Conservation (phyloP, 768 basidiomycete species). For the Steccherinum ochraceum region DNA sequence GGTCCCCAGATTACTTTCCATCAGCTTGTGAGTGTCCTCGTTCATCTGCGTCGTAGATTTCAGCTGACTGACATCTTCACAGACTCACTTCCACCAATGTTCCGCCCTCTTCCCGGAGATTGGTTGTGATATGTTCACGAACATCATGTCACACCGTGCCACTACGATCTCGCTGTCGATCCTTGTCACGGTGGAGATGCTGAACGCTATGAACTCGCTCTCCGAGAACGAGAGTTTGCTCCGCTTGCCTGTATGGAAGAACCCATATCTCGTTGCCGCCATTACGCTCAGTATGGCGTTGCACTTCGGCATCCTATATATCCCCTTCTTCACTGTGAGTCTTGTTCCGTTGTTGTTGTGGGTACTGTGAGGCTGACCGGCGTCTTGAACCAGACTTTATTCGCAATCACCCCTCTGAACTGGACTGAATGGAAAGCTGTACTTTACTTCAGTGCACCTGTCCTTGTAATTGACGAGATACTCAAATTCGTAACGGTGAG, state of each 20-base stretch:
- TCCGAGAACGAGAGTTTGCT: slow-evolving; percentile 95
- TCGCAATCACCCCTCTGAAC: slow-evolving; percentile 91
- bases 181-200: slow-evolving; percentile 94
- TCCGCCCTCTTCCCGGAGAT: slow-evolving; percentile 76
- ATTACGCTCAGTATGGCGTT: slow-evolving; percentile 88
- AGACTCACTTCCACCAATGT: slow-evolving; percentile 98
- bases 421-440: slow-evolving; percentile 96
- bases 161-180: slow-evolving; percentile 97
- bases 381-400: slow-evolving; percentile 49
- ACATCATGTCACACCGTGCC: slow-evolving; percentile 76
- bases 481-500: slow-evolving; percentile 80
- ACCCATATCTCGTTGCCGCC: slow-evolving; percentile 85
- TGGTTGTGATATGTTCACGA: slow-evolving; percentile 94
- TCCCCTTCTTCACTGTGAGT: slow-evolving; percentile 91
- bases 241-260: slow-evolving; percentile 88
- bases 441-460: slow-evolving; percentile 79
- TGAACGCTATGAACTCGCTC: slow-evolving; percentile 96
- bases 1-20: slow-evolving; percentile 93
- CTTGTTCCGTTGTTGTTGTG: not conserved
- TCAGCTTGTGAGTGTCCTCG: slow-evolving; percentile 65
- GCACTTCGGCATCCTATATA: slow-evolving; percentile 93
- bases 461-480: slow-evolving; percentile 84
- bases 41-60: not conserved
- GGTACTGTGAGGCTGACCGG: not conserved
- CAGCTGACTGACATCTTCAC: not conserved